A percentile compares a stretch with the other conserved stretches of the same genome.
phyloP scores from a whole-genome alignment of 2,329 filamentous ascomycete genomes.

The Hypoxylon sp. region DNA sequence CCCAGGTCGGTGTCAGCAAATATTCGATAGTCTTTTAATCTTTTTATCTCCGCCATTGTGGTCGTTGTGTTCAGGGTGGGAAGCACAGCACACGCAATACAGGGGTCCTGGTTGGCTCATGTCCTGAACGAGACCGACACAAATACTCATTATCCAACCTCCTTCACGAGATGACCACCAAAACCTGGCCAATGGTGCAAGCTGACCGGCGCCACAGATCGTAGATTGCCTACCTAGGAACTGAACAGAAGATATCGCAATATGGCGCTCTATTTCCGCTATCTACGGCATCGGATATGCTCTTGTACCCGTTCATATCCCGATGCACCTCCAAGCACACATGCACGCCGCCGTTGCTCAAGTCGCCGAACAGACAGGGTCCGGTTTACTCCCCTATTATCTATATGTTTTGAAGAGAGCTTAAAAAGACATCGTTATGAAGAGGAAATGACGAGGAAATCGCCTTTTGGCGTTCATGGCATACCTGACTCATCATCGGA shows the following conservation, averaged over 20 bases:
- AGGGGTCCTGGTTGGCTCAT: conserved; percentile 32
- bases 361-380: conserved; percentile 29
- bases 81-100: conserved; percentile 37
- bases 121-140: conserved; percentile 15
- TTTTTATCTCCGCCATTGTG: conserved; percentile 35
- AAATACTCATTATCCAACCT: conserved; percentile 24
- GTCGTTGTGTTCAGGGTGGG: conserved; percentile 31
- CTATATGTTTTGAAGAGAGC: conserved; percentile 2
- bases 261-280: conserved; percentile 17
- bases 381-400: conserved; percentile 28
- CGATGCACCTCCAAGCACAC: conserved; percentile 40
- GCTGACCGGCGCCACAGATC: conserved; percentile 39
- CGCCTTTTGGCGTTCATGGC: conserved; percentile 12
- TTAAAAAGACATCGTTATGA: conserved; percentile 8
- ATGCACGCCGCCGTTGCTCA: conserved; percentile 39
- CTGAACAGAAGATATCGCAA: conserved; percentile 24
- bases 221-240: conserved; percentile 28
- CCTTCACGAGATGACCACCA: conserved; percentile 35
- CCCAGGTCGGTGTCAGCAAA: conserved; percentile 31
- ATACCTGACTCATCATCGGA: conserved; percentile 18
- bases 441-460: neutral
- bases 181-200: conserved; percentile 38
- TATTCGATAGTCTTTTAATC: conserved; percentile 25
- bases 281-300: conserved; percentile 31
- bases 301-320: conserved; percentile 32